Evolutionary conservation across 441 rosid genomes (phyloP).

Genomic region (Aquilaria agallochum): DNA sequence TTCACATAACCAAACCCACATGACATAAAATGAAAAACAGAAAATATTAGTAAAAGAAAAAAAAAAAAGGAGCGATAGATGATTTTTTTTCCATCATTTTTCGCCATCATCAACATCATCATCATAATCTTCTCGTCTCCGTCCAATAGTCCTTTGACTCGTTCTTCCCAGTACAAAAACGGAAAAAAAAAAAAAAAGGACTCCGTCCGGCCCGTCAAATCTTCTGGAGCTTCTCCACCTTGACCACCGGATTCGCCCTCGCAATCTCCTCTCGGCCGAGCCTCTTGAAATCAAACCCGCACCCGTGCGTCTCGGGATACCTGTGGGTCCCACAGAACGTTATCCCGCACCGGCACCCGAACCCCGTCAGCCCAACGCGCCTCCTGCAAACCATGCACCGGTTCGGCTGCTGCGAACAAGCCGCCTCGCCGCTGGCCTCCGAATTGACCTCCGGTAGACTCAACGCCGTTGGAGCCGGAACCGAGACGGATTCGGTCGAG

Average conservation of each 20-base stretch:
- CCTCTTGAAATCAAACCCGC: slow-evolving; percentile 55
- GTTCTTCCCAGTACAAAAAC: background rate
- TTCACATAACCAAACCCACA: no score
- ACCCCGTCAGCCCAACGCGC: slow-evolving; percentile 64
- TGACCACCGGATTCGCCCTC: slow-evolving; percentile 51
- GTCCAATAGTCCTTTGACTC: no score
- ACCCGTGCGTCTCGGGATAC: slow-evolving; percentile 62
- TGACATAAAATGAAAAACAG: no score
- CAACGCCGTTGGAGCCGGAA: slow-evolving; percentile 23
- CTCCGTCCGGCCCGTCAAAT: slow-evolving; percentile 27
- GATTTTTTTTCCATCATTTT: background rate
- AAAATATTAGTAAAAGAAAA: no score
- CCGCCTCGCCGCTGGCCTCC: slow-evolving; percentile 7
- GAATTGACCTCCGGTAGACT: slow-evolving; percentile 16
- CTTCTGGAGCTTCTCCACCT: slow-evolving; percentile 53
- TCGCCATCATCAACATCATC: background rate
- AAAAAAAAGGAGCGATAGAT: no score
- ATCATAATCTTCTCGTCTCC: no score
- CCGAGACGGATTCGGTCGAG: slow-evolving; percentile 15
- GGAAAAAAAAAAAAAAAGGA: background rate
- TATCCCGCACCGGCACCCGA: slow-evolving; percentile 54
- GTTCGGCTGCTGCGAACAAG: slow-evolving; percentile 26
- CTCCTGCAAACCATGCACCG: slow-evolving; percentile 50
- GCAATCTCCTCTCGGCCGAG: slow-evolving; percentile 61
- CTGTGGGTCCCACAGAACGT: slow-evolving; percentile 60